Evolutionary conservation across 805 yeast genomes (phyloP).

Genomic region (Dipodascus albidus): DNA sequence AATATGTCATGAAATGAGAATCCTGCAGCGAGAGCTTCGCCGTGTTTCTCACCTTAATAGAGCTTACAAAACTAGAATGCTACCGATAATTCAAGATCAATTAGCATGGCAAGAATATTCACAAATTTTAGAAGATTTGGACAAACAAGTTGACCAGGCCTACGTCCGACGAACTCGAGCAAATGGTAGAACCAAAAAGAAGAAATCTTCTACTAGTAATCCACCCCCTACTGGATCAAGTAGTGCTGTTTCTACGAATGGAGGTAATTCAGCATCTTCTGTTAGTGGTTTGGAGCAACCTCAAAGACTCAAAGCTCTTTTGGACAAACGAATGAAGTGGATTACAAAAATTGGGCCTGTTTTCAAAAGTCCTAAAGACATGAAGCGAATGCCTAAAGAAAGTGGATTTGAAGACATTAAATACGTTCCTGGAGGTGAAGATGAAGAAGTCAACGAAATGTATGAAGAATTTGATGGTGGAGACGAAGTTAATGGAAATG

Average conservation of each 20-base stretch:
- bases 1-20: constrained; percentile 71
- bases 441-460: constrained; percentile 27
- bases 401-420: constrained; percentile 42
- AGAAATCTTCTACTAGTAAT: constrained; percentile 15
- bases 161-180: constrained; percentile 73
- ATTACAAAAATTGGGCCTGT: constrained; percentile 79
- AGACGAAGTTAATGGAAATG: constrained; percentile 5
- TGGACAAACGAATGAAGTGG: constrained; percentile 87
- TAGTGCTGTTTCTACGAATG: neutral
- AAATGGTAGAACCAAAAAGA: constrained; percentile 54
- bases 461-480: constrained; percentile 2
- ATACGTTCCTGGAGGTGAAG: constrained; percentile 31
- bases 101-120: constrained; percentile 92
- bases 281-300: constrained; percentile 41
- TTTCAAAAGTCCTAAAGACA: constrained; percentile 52
- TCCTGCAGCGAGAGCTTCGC: constrained; percentile 55
- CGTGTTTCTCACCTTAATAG: constrained; percentile 52
- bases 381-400: constrained; percentile 65
- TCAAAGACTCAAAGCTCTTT: constrained; percentile 54
- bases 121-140: constrained; percentile 83
- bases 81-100: constrained; percentile 73
- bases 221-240: constrained; percentile 2
- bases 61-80: constrained; percentile 49
- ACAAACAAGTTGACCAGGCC: constrained; percentile 93
- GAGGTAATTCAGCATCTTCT: constrained; percentile 14